phyloP scores from a whole-genome alignment of 768 basidiomycete species.

The Leucosporidium scottii region DNA sequence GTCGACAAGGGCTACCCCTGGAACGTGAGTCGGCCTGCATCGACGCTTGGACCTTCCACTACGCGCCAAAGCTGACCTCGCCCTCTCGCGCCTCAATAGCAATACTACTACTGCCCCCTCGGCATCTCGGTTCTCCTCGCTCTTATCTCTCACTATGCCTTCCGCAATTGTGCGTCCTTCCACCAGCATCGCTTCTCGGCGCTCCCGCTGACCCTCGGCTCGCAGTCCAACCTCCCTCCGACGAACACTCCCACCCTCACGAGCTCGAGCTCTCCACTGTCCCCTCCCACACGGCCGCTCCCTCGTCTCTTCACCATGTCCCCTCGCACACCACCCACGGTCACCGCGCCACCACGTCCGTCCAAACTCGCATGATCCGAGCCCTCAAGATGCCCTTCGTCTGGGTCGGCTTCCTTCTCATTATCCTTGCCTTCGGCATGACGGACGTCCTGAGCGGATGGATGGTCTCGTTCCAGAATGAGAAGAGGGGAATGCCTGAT shows the following conservation, averaged over 20 bases:
- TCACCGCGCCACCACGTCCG: slow-evolving; percentile 15
- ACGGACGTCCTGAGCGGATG: slow-evolving; percentile 21
- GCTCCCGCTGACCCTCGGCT: not conserved
- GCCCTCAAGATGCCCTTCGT: slow-evolving; percentile 15
- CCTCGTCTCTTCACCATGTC: too few species aligned
- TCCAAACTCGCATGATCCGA: slow-evolving; percentile 16
- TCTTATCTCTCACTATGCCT: slow-evolving; percentile 16
- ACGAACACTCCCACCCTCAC: slow-evolving; percentile 10
- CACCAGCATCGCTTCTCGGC: not conserved
- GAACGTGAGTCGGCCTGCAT: not conserved
- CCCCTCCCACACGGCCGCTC: too few species aligned
- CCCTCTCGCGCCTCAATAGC: not conserved
- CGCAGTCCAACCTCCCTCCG: slow-evolving; percentile 20
- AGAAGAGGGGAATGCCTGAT: slow-evolving; percentile 6
- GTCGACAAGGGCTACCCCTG: slow-evolving; percentile 21
- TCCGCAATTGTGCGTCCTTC: slow-evolving; percentile 16
- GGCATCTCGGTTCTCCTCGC: slow-evolving; percentile 20
- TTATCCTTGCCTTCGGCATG: slow-evolving; percentile 24
- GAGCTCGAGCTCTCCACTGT: too few species aligned
- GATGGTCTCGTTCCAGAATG: slow-evolving; percentile 23
- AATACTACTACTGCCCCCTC: slow-evolving; percentile 10
- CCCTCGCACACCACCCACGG: not conserved
- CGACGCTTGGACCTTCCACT: not conserved
- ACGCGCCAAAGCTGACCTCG: not conserved
- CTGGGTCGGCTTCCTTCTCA: slow-evolving; percentile 22